Conservation (phyloP, 2,329 filamentous ascomycete species). For the Hypoxylon sp. region DNA sequence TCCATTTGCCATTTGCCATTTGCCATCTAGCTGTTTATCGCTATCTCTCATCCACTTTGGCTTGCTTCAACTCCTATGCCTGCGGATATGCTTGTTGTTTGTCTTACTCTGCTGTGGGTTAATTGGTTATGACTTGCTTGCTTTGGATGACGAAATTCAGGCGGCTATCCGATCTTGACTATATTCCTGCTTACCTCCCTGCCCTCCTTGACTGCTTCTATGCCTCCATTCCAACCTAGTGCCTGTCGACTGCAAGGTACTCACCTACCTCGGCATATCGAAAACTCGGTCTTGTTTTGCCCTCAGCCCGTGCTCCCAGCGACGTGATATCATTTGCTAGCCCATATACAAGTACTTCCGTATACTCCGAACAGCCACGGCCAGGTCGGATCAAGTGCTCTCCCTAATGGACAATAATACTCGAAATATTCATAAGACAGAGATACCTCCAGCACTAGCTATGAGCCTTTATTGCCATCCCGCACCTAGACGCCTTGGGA, state of each 20-base stretch:
- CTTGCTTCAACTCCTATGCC: background rate
- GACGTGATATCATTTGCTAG: conserved; percentile 29
- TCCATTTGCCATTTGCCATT: background rate
- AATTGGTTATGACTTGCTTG: background rate
- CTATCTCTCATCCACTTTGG: background rate
- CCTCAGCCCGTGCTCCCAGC: conserved; percentile 33
- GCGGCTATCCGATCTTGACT: conserved; percentile 25
- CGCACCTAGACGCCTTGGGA: background rate
- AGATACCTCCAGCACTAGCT: background rate
- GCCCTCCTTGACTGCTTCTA: background rate
- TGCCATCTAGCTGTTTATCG: background rate
- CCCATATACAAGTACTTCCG: background rate
- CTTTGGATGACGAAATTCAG: conserved; percentile 23
- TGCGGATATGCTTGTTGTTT: conserved; percentile 1
- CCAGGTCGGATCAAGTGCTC: conserved; percentile 11
- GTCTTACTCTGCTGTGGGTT: conserved; percentile 3
- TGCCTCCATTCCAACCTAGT: no score
- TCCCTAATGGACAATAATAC: no score
- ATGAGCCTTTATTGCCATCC: conserved; percentile 15
- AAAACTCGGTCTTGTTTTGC: conserved; percentile 33
- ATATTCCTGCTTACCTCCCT: conserved; percentile 9
- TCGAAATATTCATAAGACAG: conserved; percentile 20
- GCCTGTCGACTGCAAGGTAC: background rate
- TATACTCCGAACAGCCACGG: conserved; percentile 13
- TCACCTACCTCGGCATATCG: background rate